phyloP scores from a whole-genome alignment of 106 monocot species.

The Narthecium ossifragum region DNA sequence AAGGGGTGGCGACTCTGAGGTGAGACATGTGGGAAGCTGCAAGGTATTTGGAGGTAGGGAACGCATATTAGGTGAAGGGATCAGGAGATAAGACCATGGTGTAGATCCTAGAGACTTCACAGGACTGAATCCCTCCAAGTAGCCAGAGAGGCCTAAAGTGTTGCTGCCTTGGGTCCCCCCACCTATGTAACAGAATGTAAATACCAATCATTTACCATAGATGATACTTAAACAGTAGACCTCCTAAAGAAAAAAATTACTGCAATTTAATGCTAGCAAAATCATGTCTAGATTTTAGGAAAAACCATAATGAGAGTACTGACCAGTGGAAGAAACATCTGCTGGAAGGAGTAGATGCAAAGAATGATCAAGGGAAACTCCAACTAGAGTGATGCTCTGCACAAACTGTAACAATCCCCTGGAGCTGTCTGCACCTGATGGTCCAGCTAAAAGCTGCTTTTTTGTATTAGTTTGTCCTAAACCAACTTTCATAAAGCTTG shows the following conservation, averaged over 20 bases:
- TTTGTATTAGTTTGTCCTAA: conserved; percentile 53
- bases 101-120: conserved; percentile 67
- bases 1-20: conserved; percentile 82
- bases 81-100: conserved; percentile 56
- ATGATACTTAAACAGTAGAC: no score
- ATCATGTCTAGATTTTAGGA: no score
- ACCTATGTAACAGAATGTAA: conserved; percentile 40
- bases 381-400: conserved; percentile 83
- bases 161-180: conserved; percentile 38
- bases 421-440: conserved; percentile 37
- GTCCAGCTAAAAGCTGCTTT: conserved; percentile 55
- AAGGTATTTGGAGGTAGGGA: conserved; percentile 49
- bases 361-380: conserved; percentile 73
- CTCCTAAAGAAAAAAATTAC: no score
- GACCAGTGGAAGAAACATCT: conserved; percentile 55
- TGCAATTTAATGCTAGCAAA: no score
- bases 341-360: conserved; percentile 68
- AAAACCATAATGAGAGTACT: no score
- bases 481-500: conserved; percentile 67
- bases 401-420: conserved; percentile 68
- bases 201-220: no score
- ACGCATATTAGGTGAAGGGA: conserved; percentile 62
- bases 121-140: conserved; percentile 85
- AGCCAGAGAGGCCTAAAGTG: conserved; percentile 22
- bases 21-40: conserved; percentile 84